Base-by-base conservation (phyloP, 176 grass and related monocot species). In the Calamus simplicifolius region DNA sequence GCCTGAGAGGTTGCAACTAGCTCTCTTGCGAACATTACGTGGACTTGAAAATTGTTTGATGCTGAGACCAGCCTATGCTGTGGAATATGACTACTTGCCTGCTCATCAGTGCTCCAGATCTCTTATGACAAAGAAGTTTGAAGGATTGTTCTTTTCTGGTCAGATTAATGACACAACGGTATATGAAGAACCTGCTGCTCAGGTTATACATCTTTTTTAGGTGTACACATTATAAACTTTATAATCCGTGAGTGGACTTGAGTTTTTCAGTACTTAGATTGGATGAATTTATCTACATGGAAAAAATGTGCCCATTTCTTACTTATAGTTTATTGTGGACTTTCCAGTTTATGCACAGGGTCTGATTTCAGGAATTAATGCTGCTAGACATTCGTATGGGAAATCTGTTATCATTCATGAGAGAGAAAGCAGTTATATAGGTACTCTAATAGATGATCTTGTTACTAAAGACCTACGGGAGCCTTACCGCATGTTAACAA, bases 121-220 rank as follows among this genome's bases (percentile, higher is more conserved):
- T n/a, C 87, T 98, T 71, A 98, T 98, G 93, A 98, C 87, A 51
- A 92, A 98, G 79, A 98, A 79, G 54, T 61, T 91, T 35, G 72
- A 81, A 73, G 93, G 93, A 23, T 77, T 98, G 60, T 98, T 98
- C 73, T 98, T 98, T 81, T 98, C 93, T 63, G 87, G 93, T 49
- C 93, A 98, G 78, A 92, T 98, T 63, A 98, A 98, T 54, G 93
- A 87, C 75, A 98, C 93, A 67, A 98, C 93, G 57, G 93, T 87
- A 56, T 98, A 98, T 76, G 93, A 98, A 85, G 93, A 98, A 82
- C 84, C 84, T 19, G 87, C 93, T 54, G 84, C 93, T 76, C 84
- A 92, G 93, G 93, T 98, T 57, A 61, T 55, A 63, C 56, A 49
- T 81, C n/a, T 76, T 62, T 43, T 43, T 43, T 5, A 43, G 35